Base-by-base conservation (phyloP, 2,329 filamentous ascomycete species). In the Neofusicoccum ribis region DNA sequence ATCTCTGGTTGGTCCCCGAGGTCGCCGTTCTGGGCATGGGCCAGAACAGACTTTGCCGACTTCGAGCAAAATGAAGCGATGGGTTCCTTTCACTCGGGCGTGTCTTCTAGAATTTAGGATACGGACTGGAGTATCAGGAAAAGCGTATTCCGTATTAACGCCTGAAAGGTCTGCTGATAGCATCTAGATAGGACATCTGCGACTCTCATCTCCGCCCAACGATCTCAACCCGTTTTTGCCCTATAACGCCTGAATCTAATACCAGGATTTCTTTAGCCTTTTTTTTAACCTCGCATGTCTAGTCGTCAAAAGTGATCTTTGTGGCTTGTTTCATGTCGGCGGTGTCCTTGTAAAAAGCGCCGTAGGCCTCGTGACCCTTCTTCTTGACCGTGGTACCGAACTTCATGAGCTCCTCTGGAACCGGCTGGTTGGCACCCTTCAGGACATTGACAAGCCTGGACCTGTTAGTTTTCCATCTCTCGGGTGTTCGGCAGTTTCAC, bases 371-470 rank as follows among this genome's bases (percentile, higher is more conserved):
- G 81, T 99, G 95, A 56, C 89, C 87, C 92, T 98, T 98, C 88
- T 96, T 97, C 88, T 98, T 99, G 61, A 99, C 95, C 0, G 94
- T 98, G 23, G 93, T 96, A 72, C 95, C 95, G 71, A 97, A 99
- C 81, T 96, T 97, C 77, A 98, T 84, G 43, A 99, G 82, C 31
- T 92, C 91, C 49, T 97, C 92, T 2, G 95, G 95, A 0, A 99
- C 92, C 12, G 88, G 85, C 79, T 99, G 95, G 69, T 92, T 92
- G 27, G 95, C 93, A n/a, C 89, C 91, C 80, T 91, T 96, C 68
- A 99, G 86, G 64, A 99, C 93, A 77, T 98, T 98, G 82, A 98
- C 91, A 71, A 99, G 82, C 9, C 91, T 93, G 71, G 50, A 41
- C n/a, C 34, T 3, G 15, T 69, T 65, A 71, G 67, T 70, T 64